Conservation (phyloP, 306 rosid genomes). For the Sicyos baderoa region DNA sequence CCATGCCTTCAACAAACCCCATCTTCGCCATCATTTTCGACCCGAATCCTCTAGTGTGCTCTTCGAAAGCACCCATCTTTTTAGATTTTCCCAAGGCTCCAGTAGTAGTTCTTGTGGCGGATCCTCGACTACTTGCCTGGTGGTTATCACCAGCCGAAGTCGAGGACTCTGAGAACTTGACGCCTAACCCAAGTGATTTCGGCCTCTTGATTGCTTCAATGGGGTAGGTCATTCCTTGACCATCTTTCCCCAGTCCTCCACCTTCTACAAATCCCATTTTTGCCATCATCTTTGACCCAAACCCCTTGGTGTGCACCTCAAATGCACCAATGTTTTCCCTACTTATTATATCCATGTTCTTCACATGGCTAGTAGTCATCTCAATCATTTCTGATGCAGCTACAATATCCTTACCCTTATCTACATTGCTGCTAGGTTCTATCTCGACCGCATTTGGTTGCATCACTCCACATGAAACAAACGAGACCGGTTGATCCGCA, state of each 20-base stretch:
- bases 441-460: constrained; percentile 38
- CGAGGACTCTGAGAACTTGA: constrained; percentile 39
- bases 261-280: too few species aligned
- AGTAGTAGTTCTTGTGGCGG: not conserved
- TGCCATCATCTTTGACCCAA: too few species aligned
- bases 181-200: constrained; percentile 85
- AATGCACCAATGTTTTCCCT: not conserved
- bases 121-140: constrained; percentile 16
- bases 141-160: not conserved
- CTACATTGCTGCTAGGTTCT: constrained; percentile 23
- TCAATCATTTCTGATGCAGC: constrained; percentile 37
- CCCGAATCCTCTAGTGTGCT: constrained; percentile 82
- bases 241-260: constrained; percentile 44
- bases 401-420: constrained; percentile 16
- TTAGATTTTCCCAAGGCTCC: constrained; percentile 19
- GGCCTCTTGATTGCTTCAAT: constrained; percentile 79
- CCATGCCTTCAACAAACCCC: constrained; percentile 85
- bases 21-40: constrained; percentile 93
- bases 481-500: constrained; percentile 66
- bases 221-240: constrained; percentile 72
- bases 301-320: too few species aligned
- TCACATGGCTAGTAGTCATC: constrained; percentile 26
- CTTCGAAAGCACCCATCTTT: constrained; percentile 60
- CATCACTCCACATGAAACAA: constrained; percentile 62
- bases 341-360: constrained; percentile 31